A percentile compares a stretch with the other conserved stretches of the same genome.
phyloP scores from a whole-genome alignment of 1,284 basidiomycete genomes.

The Microbotryum lychnidis-dioicae region DNA sequence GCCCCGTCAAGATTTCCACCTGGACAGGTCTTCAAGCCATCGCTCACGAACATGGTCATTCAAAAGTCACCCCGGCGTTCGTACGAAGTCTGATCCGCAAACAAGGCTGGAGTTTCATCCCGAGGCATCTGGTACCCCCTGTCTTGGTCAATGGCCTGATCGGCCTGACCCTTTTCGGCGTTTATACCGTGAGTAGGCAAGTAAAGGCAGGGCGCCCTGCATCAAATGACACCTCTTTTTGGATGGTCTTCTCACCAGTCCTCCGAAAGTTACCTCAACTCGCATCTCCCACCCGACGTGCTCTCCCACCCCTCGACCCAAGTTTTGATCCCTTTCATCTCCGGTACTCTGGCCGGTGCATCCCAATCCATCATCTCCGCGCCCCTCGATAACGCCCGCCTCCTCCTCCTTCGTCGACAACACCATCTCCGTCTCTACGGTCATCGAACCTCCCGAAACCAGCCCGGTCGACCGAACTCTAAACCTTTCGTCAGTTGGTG shows the following conservation, averaged over 20 bases:
- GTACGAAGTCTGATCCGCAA: slow-evolving; percentile 36
- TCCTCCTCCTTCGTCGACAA: slow-evolving; percentile 35
- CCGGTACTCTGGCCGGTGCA: slow-evolving; percentile 40
- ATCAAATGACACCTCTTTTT: not conserved
- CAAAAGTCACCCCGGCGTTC: slow-evolving; percentile 35
- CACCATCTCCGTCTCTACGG: slow-evolving; percentile 14
- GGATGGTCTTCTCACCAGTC: slow-evolving; percentile 13
- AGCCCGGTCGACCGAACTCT: not conserved
- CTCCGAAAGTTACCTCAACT: slow-evolving; percentile 3
- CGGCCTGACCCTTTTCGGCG: slow-evolving; percentile 40
- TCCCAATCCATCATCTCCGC: slow-evolving; percentile 42
- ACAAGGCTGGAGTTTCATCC: slow-evolving; percentile 35
- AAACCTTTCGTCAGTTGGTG: slow-evolving; percentile 17
- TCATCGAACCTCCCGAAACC: not conserved
- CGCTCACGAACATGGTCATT: slow-evolving; percentile 39
- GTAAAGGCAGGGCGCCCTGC: too few relatives aligned
- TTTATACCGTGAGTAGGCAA: slow-evolving; percentile 27
- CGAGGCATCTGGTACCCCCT: slow-evolving; percentile 36
- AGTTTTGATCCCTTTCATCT: slow-evolving; percentile 29
- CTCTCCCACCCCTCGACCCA: slow-evolving; percentile 22
- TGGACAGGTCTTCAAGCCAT: slow-evolving; percentile 41
- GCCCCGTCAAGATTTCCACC: slow-evolving; percentile 40
- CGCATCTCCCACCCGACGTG: slow-evolving; percentile 14
- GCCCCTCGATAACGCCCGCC: slow-evolving; percentile 43
- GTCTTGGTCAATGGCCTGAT: slow-evolving; percentile 39